Base-by-base conservation (phyloP, 768 basidiomycete species). In the Boletus coccyginus region DNA sequence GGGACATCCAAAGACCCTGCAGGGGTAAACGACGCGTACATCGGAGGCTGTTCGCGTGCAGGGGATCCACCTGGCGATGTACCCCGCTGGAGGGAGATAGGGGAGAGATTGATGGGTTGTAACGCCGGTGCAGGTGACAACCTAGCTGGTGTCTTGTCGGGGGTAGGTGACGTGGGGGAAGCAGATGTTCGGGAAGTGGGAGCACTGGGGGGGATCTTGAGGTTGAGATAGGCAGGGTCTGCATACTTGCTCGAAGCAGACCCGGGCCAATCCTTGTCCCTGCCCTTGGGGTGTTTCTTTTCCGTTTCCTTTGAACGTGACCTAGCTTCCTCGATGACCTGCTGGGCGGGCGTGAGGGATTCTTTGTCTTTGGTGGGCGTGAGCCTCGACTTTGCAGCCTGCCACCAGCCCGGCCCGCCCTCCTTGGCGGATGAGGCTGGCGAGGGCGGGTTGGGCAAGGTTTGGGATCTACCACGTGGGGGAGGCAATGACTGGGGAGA, bases 321-420 rank as follows among this genome's bases (percentile, higher is more conserved):
- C 65, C 92, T 90, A 17, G 88, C 76, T 9, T 93, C 90, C 54
- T 81, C 78, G 46, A 92, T 85, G 52, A 94, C 78, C 62, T 91
- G 90, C 64, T 93, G 91, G 0, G 92, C 91, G 10, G 91, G 90
- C 0, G 92, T 93, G n/a, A 90, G 82, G 2, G 75, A 70, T 14
- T 88, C 83, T 63, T 81, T 81, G 12, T 85, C 85, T 62, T 92
- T 93, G 13, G 87, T 87, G 3, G 91, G 89, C 1, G 90, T 91
- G 11, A 94, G 78, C 61, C 75, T 84, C 61, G 82, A 82, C 77
- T 89, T 92, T 19, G 90, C 83, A 4, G 82, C 77, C 12, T 80
- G 70, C 88, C 90, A 91, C 92, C 92, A 93, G 44, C 77, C 77
- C 1, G 70, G 27, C 42, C 59, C 65, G 2, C 68, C 66, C n/a